Evolutionary conservation across 305 asterid species (phyloP).

Genomic region (Rubia occidens): DNA sequence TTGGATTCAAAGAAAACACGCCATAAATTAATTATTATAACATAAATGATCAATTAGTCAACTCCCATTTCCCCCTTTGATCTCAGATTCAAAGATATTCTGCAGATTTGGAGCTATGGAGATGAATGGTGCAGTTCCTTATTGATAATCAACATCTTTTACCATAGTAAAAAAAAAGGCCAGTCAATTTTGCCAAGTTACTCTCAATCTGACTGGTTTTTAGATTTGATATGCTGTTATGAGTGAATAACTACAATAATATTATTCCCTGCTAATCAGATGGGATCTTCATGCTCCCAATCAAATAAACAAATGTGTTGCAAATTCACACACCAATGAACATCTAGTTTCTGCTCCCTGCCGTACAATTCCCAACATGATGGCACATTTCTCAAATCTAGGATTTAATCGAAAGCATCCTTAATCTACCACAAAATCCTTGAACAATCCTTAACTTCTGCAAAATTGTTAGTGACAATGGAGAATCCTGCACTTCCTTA

Average conservation of each 20-base stretch:
- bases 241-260: neutral
- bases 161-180: neutral
- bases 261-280: neutral
- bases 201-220: neutral
- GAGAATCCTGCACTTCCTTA: slow-evolving; percentile 32
- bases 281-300: neutral
- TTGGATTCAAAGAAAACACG: neutral
- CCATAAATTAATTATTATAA: neutral
- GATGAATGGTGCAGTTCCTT: slow-evolving; percentile 26
- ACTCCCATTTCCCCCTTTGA: neutral
- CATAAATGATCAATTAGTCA: too few species aligned
- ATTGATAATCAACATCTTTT: neutral
- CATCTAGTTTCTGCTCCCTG: neutral
- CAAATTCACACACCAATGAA: neutral
- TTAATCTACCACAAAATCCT: too few species aligned
- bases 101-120: slow-evolving; percentile 17
- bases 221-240: too few species aligned
- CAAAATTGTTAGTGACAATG: slow-evolving; percentile 1
- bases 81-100: neutral
- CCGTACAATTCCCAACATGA: neutral
- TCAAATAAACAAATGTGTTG: neutral
- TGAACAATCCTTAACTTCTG: neutral
- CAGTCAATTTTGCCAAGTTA: neutral
- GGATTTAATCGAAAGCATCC: neutral
- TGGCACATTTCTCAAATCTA: neutral